These are phyloP conservation scores for Nicotiana attenuata DNA, from an alignment of 257 asterid genomes.

Conservation along the genomic window DNA sequence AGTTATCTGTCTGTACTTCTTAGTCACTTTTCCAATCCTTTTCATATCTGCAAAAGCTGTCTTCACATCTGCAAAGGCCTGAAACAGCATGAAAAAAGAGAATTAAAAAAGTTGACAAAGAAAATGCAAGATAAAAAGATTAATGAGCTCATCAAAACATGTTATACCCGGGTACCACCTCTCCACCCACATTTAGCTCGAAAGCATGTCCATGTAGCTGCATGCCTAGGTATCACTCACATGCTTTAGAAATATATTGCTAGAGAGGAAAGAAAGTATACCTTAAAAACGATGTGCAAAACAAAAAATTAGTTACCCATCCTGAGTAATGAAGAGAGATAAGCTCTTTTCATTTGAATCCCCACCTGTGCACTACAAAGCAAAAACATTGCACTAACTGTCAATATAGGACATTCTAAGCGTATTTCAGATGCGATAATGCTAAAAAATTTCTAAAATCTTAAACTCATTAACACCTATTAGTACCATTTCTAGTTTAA, in stretches of 20 bases:
- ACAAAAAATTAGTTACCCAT: conserved; percentile 50
- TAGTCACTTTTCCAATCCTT: conserved; percentile 29
- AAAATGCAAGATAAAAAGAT: neutral
- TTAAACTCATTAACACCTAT: neutral
- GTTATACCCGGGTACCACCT: conserved; percentile 60
- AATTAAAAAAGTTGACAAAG: conserved; percentile 9
- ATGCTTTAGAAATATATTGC: conserved; percentile 19
- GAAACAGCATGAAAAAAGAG: conserved; percentile 19
- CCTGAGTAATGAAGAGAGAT: conserved; percentile 45
- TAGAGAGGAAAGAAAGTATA: conserved; percentile 6
- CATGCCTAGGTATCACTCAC: conserved; percentile 39
- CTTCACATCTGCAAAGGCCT: conserved; percentile 58
- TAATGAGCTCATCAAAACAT: neutral
- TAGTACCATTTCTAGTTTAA: neutral
- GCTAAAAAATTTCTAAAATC: neutral
- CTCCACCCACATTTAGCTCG: conserved; percentile 92
- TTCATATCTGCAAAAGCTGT: conserved; percentile 45
- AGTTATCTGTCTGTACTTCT: conserved; percentile 11
- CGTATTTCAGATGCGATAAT: neutral
- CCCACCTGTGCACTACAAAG: conserved; percentile 81
- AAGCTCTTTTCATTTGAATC: conserved; percentile 62
- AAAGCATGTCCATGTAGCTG: conserved; percentile 79
- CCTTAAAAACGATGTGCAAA: neutral
- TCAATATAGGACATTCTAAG: neutral
- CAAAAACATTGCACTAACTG: conserved; percentile 14